Percentiles rank a stretch among this genome's conserved stretches.
These are phyloP conservation scores for Kondoa subrosea DNA, from an alignment of 768 basidiomycete genomes.

Conservation along the genomic window DNA sequence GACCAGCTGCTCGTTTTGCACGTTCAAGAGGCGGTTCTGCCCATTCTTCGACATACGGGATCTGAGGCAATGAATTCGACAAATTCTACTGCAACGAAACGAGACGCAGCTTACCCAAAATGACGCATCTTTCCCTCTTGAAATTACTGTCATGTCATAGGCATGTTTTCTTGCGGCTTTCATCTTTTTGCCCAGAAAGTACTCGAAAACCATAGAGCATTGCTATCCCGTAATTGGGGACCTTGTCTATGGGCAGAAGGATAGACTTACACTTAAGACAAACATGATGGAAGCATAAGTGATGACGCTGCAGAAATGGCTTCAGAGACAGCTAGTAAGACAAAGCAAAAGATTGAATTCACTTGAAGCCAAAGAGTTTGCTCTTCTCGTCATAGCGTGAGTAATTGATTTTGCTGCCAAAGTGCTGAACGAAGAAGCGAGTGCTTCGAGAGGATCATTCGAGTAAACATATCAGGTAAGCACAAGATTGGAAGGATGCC, in stretches of 20 bases:
- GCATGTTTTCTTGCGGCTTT: constrained; percentile 21
- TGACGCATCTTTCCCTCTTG: constrained; percentile 22
- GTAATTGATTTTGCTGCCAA: constrained; percentile 9
- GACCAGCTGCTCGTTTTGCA: constrained; percentile 20
- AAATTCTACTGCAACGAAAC: too few species aligned
- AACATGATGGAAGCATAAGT: constrained; percentile 20
- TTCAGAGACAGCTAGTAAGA: constrained; percentile 8
- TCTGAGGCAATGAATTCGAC: too few species aligned
- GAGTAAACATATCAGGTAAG: not conserved
- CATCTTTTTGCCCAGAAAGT: constrained; percentile 19
- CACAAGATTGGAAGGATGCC: not conserved
- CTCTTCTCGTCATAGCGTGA: constrained; percentile 8
- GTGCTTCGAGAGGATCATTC: not conserved
- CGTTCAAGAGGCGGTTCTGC: constrained; percentile 22
- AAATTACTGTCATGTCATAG: constrained; percentile 24
- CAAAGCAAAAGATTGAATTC: constrained; percentile 3
- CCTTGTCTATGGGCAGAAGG: constrained; percentile 23
- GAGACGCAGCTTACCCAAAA: too few species aligned
- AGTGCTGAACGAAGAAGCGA: constrained; percentile 12
- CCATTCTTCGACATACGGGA: constrained; percentile 28
- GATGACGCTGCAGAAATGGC: constrained; percentile 12
- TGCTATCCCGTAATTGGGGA: constrained; percentile 23
- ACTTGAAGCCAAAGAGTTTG: constrained; percentile 9
- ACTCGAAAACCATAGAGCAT: constrained; percentile 20
- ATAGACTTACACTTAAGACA: constrained; percentile 11